phyloP scores from a whole-genome alignment of 2,329 filamentous ascomycete species.

The Botrytis pseudocinerea region DNA sequence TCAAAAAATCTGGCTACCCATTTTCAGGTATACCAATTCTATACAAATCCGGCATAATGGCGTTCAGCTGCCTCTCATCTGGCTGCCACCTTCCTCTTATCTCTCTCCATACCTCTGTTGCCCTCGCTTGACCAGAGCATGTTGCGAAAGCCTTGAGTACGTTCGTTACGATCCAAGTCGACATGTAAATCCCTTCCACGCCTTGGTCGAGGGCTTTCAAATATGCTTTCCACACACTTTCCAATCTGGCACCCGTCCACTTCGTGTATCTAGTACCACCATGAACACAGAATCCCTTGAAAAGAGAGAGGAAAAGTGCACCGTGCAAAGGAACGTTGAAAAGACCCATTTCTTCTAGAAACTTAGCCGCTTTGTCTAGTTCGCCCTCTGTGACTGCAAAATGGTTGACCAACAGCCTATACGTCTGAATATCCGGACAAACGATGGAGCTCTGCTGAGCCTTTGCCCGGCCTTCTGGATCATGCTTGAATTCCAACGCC shows the following conservation, averaged over 20 bases:
- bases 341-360: constrained; percentile 77
- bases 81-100: constrained; percentile 39
- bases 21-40: constrained; percentile 18
- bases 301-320: constrained; percentile 75
- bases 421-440: constrained; percentile 75
- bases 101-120: constrained; percentile 38
- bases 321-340: constrained; percentile 70
- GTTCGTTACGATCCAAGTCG: constrained; percentile 62
- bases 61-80: constrained; percentile 37
- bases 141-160: constrained; percentile 63
- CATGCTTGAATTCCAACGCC: constrained; percentile 53
- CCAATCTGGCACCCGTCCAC: constrained; percentile 73
- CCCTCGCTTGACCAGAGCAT: constrained; percentile 38
- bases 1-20: background rate
- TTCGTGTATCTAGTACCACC: constrained; percentile 64
- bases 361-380: constrained; percentile 66
- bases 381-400: constrained; percentile 69
- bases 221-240: constrained; percentile 66
- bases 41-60: constrained; percentile 33
- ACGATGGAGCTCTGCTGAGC: constrained; percentile 66
- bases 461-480: constrained; percentile 54
- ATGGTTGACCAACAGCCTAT: constrained; percentile 75
- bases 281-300: constrained; percentile 77
- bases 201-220: constrained; percentile 53
- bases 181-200: constrained; percentile 51